Base-by-base conservation (phyloP, 106 monocot genomes). In the Dendrobium nobile region DNA sequence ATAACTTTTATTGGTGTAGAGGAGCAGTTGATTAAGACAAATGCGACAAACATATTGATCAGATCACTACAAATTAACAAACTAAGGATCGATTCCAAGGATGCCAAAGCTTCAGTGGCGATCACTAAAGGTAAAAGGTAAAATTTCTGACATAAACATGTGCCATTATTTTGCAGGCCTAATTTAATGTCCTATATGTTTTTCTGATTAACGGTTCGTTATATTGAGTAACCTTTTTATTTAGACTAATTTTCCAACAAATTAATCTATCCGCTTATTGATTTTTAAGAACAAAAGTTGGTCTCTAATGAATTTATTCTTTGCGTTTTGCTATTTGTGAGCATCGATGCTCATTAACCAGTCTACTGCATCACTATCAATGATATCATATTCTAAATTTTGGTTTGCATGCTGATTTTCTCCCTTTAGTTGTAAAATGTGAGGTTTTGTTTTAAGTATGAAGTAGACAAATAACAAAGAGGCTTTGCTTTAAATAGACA, bases 21-120 rank as follows among this genome's bases (percentile, higher is more conserved):
- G 75, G 87, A 83, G 10, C 87, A 90, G 80, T 37, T 87, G 75
- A 85, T 89, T 24, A 87, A 89, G 40, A 89, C 89, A 75, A 84
- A 87, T 44, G 51, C 86, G 19, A 87, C 82, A 41, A 87, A 89
- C 47, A 89, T 89, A 80, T 79, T 89, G 75, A 89, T 89, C 65
- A 87, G 87, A 83, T 77, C 89, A 76, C 85, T 89, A 18, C 84
- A 89, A 79, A 77, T 85, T 31, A 87, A 55, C 75, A 82, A 89
- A 79, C 84, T 84, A 43, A 89, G 82, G 77, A 79, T 28, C 79
- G 89, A 87, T 64, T 17, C 41, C 20, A 84, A 86, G 26, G 87
- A 87, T 77, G 78, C 78, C 54, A 87, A 82, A 72, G 44, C 82
- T 74, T 16, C 54, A 43, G 41, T 33, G 83, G 85, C 81, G 78